Evolutionary conservation across 768 basidiomycete species (phyloP), one percentile per base, ranked within the genome.

Genomic region (Megacollybia marginata): DNA sequence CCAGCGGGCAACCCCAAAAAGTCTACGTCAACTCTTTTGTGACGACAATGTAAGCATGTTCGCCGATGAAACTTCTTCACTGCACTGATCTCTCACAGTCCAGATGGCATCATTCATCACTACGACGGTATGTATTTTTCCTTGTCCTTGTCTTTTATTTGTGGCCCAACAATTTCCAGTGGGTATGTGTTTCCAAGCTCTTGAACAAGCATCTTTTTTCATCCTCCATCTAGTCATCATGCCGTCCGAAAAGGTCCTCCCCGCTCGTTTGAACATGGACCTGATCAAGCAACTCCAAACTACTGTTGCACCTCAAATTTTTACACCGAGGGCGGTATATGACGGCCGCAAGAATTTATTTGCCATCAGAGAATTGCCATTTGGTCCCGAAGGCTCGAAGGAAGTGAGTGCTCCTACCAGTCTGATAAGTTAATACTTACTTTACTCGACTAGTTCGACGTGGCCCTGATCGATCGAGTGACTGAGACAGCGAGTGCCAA

Each of bases 321-420:
- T 92, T 59, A 86, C 78, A 2, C 87, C 85, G 9, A 78, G 73
- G 12, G 83, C 74, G 15, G 88, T 79, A 2, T 91, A 89, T 52
- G 89, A 91, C 51, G 88, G 88, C 0, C 73, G 85, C 38, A 91
- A 89, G 64, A 91, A 90, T 23, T 32, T 75, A 51, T 92, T 87
- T 57, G 72, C 83, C 19, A 66, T 79, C 12, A 70, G 76, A 35
- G 71, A 76, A 50, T 69, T 90, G 9, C 78, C 82, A 0, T 80
- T 92, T 35, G 78, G 76, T 28, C 72, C 69, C 2, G 62, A 57
- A 1, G 67, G 71, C 35, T 71, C 69, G 7, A 73, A 74, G 53
- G 84, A 82, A 67, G 85, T 76, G 55, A 54, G 67, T 62, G 48
- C 46, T 4, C 52, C 42, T 5, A 1, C 19, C 20, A 31, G 35